These are phyloP conservation scores for Solanum hybrid DNA, from an alignment of 305 asterid genomes.

Conservation along the genomic window DNA sequence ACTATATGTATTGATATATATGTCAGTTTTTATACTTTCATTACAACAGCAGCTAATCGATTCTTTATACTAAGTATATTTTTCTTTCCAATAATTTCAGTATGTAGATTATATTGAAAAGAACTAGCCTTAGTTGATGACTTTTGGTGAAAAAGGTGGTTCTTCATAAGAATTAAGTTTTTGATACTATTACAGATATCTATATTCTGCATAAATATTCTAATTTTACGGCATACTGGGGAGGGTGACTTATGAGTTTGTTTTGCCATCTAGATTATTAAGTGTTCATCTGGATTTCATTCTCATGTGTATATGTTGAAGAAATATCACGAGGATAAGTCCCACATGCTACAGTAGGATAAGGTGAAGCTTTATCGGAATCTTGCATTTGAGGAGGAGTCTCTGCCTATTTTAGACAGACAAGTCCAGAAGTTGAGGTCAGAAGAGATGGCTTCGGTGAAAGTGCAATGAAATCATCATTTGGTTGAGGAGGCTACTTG, in stretches of 20 bases:
- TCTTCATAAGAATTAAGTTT: background rate
- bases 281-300: background rate
- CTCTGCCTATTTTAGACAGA: background rate
- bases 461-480: background rate
- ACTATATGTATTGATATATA: too few relatives aligned
- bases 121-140: background rate
- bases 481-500: background rate
- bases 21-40: too few relatives aligned
- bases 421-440: background rate
- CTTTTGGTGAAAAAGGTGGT: background rate
- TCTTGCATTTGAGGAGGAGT: background rate
- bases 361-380: background rate
- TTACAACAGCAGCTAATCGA: background rate
- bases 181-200: background rate
- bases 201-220: background rate
- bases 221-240: background rate
- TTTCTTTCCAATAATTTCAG: background rate
- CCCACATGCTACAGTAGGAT: background rate
- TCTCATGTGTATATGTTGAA: background rate
- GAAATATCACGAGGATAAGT: background rate
- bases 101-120: background rate
- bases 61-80: background rate
- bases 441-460: background rate
- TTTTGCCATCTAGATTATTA: too few relatives aligned
- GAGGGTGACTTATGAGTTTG: background rate